Percentiles rank a stretch among this genome's conserved stretches.
Conservation (phyloP, 2,329 filamentous ascomycete species). For the Ascosphaera apis region DNA sequence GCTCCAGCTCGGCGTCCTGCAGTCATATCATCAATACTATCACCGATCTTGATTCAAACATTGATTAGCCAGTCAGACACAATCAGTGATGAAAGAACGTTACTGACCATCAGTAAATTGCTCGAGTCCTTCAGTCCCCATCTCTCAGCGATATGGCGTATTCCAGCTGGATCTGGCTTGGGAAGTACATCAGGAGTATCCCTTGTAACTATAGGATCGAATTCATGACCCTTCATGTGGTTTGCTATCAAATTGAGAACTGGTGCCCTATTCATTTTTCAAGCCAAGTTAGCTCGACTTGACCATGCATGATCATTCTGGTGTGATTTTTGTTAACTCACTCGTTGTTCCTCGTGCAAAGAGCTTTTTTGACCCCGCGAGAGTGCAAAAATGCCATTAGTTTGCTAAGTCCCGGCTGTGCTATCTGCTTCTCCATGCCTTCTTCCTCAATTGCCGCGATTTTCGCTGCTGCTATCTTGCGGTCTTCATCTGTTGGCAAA, state of each 20-base stretch:
- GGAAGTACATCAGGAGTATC: slow-evolving; percentile 43
- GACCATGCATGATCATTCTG: no score
- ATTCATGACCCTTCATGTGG: slow-evolving; percentile 45
- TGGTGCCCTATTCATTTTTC: slow-evolving; percentile 12
- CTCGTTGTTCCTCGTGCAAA: slow-evolving; percentile 91
- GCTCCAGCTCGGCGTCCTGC: slow-evolving; percentile 65
- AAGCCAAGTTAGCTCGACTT: slow-evolving; percentile 1
- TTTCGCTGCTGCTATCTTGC: slow-evolving; percentile 42
- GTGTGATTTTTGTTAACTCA: no score
- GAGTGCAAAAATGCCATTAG: slow-evolving; percentile 67
- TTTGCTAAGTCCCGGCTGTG: slow-evolving; percentile 54
- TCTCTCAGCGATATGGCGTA: slow-evolving; percentile 56
- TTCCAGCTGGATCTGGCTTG: slow-evolving; percentile 73
- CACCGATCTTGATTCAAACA: slow-evolving; percentile 28
- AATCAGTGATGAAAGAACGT: background rate
- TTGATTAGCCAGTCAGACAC: slow-evolving; percentile 1
- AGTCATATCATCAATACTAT: slow-evolving; percentile 81
- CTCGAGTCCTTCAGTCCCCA: slow-evolving; percentile 41
- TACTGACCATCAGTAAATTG: slow-evolving; percentile 32
- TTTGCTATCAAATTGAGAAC: slow-evolving; percentile 33
- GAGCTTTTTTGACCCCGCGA: slow-evolving; percentile 46
- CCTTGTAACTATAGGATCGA: slow-evolving; percentile 61
- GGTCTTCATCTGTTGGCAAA: slow-evolving; percentile 36
- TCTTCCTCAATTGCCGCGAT: slow-evolving; percentile 58
- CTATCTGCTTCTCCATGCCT: slow-evolving; percentile 57